Base-by-base conservation (phyloP, 2,329 filamentous ascomycete species). In the Gaeumannomyces tritici region DNA sequence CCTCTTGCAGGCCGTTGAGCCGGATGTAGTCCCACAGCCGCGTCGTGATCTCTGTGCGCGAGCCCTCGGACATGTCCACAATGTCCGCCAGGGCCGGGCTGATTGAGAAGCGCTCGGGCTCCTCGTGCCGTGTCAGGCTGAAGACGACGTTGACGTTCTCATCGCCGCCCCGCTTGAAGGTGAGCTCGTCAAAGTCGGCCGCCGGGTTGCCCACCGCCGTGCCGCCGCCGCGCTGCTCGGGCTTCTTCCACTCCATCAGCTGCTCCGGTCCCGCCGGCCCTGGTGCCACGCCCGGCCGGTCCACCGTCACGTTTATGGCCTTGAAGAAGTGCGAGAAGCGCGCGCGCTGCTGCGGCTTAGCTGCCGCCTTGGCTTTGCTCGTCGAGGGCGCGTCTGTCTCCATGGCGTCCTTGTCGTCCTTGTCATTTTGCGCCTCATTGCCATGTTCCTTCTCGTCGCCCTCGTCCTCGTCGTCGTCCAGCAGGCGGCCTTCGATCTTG, bases 1-100 rank as follows among this genome's bases (percentile, higher is more conserved):
- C 93, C 72, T 97, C 93, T 73, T 96, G 91, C 58, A 99, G 79
- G 24, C 88, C 87, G 80, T 90, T 89, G 26, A 90, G 82, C 68
- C 91, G 88, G 67, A 96, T 90, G 70, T 99, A 99, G 72, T 97
- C 93, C 91, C 93, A 99, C 35, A 99, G 83, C 18, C 90, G 93
- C 81, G 96, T 90, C 31, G 96, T 87, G 8, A 93, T 89, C 65
- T 95, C 92, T 54, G 91, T 89, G 33, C 92, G 88, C 31, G 95
- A 93, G 60, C 91, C 93, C 74, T 96, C 91, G 59, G 87, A 82
- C 70, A 90, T 90, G 70, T 97, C 95, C 24, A 98, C 80, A 18
- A 98, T 83, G 60, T 96, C 89, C 13, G 91, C 88, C 57, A 99
- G 79, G 63, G 88, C 85, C 60, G 88, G 86, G 74, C 87, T 95